Percentiles rank a stretch among this genome's conserved stretches.
Conservation (phyloP, 2,329 filamentous ascomycete species). For the Hypoxylon rubiginosum region DNA sequence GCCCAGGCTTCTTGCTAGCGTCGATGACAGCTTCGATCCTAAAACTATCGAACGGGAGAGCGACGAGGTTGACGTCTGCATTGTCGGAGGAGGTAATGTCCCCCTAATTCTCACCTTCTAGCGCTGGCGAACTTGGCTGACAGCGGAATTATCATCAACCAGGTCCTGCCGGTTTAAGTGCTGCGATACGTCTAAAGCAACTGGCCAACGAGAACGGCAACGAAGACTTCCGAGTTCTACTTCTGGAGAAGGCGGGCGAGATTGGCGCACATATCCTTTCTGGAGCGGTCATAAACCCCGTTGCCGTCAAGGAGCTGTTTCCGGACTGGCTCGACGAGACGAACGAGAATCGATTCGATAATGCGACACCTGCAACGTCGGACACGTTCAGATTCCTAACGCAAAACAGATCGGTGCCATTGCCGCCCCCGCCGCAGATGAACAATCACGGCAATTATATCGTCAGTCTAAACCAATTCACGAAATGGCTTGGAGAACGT, state of each 20-base stretch:
- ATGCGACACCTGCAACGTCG: slow-evolving; percentile 83
- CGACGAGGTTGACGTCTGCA: slow-evolving; percentile 96
- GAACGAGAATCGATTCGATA: slow-evolving; percentile 88
- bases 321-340: slow-evolving; percentile 93
- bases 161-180: slow-evolving; percentile 91
- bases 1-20: slow-evolving; percentile 49
- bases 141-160: slow-evolving; percentile 12
- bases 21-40: slow-evolving; percentile 74
- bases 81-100: slow-evolving; percentile 83
- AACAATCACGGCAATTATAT: slow-evolving; percentile 99
- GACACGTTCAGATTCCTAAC: slow-evolving; percentile 97
- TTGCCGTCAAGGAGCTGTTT: slow-evolving; percentile 87
- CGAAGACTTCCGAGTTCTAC: slow-evolving; percentile 92
- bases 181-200: slow-evolving; percentile 95
- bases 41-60: slow-evolving; percentile 83
- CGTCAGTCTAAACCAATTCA: slow-evolving; percentile 92
- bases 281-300: slow-evolving; percentile 93
- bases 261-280: slow-evolving; percentile 95
- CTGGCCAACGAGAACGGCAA: slow-evolving; percentile 94
- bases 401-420: slow-evolving; percentile 79
- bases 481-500: slow-evolving; percentile 94
- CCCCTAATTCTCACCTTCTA: neutral
- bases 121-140: neutral
- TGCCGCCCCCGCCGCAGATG: slow-evolving; percentile 96
- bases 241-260: slow-evolving; percentile 96